Percentiles rank a stretch among this genome's conserved stretches.
Evolutionary conservation across 352 stramenopile species (phyloP).

Genomic region (Thalassiosira hispida): DNA sequence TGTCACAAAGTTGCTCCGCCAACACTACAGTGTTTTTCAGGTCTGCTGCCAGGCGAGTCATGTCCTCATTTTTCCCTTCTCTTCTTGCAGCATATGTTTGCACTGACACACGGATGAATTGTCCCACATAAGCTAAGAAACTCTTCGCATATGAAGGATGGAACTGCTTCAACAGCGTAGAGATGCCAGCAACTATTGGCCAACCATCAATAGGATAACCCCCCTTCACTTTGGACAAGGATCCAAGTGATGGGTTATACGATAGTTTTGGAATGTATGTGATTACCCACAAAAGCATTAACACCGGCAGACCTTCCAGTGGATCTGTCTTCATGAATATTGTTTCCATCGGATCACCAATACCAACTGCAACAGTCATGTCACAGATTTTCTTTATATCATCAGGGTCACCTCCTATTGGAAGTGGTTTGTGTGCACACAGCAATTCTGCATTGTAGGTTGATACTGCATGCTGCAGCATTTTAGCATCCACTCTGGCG

Average conservation of each 20-base stretch:
- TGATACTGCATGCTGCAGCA: conserved; percentile 89
- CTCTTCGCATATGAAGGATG: conserved; percentile 93
- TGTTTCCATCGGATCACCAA: conserved; percentile 92
- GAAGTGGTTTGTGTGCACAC: conserved; percentile 7
- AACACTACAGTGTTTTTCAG: conserved; percentile 54
- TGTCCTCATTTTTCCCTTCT: conserved; percentile 52
- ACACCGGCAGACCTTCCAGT: conserved; percentile 89
- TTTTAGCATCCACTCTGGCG: conserved; percentile 90
- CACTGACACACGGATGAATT: conserved; percentile 90
- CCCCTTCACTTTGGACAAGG: conserved; percentile 87
- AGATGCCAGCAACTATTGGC: conserved; percentile 89
- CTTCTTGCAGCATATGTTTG: conserved; percentile 39
- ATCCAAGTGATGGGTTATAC: conserved; percentile 91
- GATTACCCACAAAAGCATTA: conserved; percentile 92
- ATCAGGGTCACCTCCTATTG: conserved; percentile 11
- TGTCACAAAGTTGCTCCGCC: conserved; percentile 50
- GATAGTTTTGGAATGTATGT: conserved; percentile 93
- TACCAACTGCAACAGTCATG: conserved; percentile 90
- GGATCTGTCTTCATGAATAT: conserved; percentile 94
- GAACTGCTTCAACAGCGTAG: conserved; percentile 94
- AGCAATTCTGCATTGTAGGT: conserved; percentile 86
- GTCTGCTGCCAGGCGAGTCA: conserved; percentile 42
- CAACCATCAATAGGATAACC: conserved; percentile 93
- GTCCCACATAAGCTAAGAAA: conserved; percentile 91
- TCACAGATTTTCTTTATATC: conserved; percentile 85